Percentiles rank a stretch among this genome's conserved stretches.
Conservation (phyloP, 805 yeast species). For the Nematodospora valgi region DNA sequence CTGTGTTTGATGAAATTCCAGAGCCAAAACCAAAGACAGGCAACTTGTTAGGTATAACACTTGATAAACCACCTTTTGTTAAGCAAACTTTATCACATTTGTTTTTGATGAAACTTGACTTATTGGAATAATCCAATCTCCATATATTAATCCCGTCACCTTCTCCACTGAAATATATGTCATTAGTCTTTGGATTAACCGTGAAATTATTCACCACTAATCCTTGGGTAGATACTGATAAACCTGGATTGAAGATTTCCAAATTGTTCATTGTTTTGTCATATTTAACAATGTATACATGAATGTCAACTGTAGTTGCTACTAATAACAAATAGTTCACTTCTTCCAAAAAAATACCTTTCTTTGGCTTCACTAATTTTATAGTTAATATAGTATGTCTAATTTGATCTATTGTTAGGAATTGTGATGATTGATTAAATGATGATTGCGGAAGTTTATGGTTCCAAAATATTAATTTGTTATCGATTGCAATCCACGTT, state of each 20-base stretch:
- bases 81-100: constrained; percentile 81
- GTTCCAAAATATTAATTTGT: constrained; percentile 83
- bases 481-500: constrained; percentile 83
- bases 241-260: constrained; percentile 76
- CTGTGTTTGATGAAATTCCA: constrained; percentile 11
- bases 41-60: constrained; percentile 35
- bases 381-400: constrained; percentile 75
- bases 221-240: constrained; percentile 79
- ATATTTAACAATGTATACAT: constrained; percentile 69
- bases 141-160: constrained; percentile 78
- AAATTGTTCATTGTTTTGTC: constrained; percentile 42
- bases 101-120: constrained; percentile 83
- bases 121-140: constrained; percentile 80
- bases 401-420: constrained; percentile 78
- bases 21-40: constrained; percentile 24
- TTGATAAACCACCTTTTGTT: constrained; percentile 56
- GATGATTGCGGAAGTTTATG: constrained; percentile 54
- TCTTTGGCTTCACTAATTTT: constrained; percentile 74
- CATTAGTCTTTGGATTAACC: constrained; percentile 61
- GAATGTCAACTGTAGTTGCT: constrained; percentile 77
- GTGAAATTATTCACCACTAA: constrained; percentile 63
- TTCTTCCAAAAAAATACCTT: constrained; percentile 72
- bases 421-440: constrained; percentile 47
- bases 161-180: constrained; percentile 80
- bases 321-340: constrained; percentile 72